phyloP scores from a whole-genome alignment of 139 green algal species.

The Dunaliella primolecta region DNA sequence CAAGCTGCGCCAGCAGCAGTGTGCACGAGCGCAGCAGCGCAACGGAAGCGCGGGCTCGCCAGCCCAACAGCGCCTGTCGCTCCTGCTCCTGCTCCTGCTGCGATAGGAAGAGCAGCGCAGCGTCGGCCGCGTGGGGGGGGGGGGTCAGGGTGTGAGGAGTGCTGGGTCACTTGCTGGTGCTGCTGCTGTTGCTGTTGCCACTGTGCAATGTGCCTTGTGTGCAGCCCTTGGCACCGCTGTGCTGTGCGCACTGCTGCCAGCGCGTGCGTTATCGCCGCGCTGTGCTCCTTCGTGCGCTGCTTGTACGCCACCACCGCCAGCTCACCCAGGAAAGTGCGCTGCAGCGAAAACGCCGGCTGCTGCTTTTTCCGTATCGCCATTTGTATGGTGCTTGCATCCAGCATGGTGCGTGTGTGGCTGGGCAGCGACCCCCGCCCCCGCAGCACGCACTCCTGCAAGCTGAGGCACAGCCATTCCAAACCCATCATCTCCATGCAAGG shows the following conservation, averaged over 20 bases:
- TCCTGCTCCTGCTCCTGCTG: neutral
- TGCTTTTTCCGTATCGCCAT: neutral
- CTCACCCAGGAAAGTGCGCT: neutral
- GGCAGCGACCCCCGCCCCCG: neutral
- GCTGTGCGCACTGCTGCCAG: neutral
- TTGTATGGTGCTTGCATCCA: neutral
- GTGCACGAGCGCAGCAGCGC: neutral
- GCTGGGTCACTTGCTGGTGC: too few species aligned
- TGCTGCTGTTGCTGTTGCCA: too few species aligned
- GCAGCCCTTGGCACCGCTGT: neutral
- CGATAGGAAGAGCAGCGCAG: neutral
- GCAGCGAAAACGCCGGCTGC: neutral
- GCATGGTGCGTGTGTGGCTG: neutral
- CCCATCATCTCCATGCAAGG: neutral
- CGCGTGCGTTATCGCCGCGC: neutral
- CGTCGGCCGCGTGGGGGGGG: too few species aligned
- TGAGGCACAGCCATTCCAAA: neutral
- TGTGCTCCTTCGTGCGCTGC: neutral
- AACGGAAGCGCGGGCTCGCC: neutral
- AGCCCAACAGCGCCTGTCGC: neutral
- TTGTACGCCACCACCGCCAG: neutral
- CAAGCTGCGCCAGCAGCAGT: neutral
- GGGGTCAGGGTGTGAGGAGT: too few species aligned
- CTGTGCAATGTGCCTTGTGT: neutral
- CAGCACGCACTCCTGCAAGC: neutral